Evolutionary conservation across 2,329 filamentous ascomycete genomes (phyloP).

Genomic region (Aspergillus sp.): DNA sequence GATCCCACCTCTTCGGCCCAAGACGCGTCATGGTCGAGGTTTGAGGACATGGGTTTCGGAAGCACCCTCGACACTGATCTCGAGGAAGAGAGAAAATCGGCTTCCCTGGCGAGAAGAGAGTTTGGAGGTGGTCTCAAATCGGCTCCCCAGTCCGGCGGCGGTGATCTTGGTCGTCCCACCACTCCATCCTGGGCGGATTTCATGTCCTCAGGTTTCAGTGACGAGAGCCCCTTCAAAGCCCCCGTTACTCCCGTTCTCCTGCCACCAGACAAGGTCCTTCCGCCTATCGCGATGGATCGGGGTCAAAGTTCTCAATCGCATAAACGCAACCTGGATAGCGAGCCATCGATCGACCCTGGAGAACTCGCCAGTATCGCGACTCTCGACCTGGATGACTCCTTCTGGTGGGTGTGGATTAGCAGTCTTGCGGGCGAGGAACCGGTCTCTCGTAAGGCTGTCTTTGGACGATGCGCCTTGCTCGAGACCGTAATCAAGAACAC

Average conservation of each 20-base stretch:
- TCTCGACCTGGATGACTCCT: conserved; percentile 87
- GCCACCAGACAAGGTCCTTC: conserved; percentile 88
- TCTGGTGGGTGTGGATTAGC: conserved; percentile 99
- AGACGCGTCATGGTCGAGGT: conserved; percentile 94
- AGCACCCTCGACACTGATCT: conserved; percentile 68
- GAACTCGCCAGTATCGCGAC: conserved; percentile 89
- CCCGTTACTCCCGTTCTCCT: conserved; percentile 66
- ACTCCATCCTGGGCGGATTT: conserved; percentile 99
- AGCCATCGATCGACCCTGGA: conserved; percentile 73
- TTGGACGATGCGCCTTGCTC: conserved; percentile 87
- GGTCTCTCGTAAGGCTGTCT: conserved; percentile 79
- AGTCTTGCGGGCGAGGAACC: conserved; percentile 92
- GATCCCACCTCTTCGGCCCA: conserved; percentile 68
- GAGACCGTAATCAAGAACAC: conserved; percentile 80
- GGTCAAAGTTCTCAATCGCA: conserved; percentile 87
- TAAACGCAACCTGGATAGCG: conserved; percentile 65
- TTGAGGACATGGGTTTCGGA: conserved; percentile 91
- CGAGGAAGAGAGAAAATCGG: conserved; percentile 53
- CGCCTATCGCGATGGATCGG: conserved; percentile 69
- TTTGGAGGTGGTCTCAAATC: conserved; percentile 56
- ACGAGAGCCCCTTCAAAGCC: conserved; percentile 64
- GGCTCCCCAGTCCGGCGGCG: conserved; percentile 64
- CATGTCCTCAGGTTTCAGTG: conserved; percentile 85
- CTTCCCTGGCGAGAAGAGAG: conserved; percentile 31
- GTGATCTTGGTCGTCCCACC: conserved; percentile 73